Conservation (phyloP, 164 flowering plant genomes). For the Aristolochia contorta region DNA sequence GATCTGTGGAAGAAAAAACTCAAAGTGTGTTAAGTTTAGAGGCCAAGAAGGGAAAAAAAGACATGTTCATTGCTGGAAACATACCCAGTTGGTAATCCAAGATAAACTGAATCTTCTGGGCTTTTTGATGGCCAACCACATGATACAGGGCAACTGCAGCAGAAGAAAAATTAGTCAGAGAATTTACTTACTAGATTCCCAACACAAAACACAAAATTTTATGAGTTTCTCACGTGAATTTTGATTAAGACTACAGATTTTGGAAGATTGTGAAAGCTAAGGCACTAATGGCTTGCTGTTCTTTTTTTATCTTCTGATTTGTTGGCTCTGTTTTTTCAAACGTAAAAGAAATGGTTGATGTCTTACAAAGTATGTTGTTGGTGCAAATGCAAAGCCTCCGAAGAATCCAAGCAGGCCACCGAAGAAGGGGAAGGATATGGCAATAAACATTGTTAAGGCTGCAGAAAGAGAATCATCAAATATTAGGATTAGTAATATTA, state of each 20-base stretch:
- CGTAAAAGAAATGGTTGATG: background rate
- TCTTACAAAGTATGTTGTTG: slow-evolving; percentile 8
- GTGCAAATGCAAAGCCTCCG: slow-evolving; percentile 9
- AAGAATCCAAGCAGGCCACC: slow-evolving; percentile 11
- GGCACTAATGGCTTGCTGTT: background rate
- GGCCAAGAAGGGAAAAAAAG: background rate
- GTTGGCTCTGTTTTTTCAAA: background rate
- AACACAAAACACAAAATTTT: background rate
- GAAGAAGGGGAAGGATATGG: slow-evolving; percentile 9
- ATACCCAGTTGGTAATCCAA: slow-evolving; percentile 58
- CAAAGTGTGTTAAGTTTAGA: background rate
- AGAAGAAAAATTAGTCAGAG: background rate
- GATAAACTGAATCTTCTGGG: slow-evolving; percentile 52
- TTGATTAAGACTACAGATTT: background rate
- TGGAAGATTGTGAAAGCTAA: background rate
- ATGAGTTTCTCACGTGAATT: background rate
- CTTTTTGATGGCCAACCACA: slow-evolving; percentile 56
- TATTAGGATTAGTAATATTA: background rate
- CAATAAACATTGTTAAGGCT: slow-evolving; percentile 8
- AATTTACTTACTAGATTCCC: background rate
- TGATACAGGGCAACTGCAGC: slow-evolving; percentile 67
- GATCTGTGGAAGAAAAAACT: slow-evolving; percentile 22
- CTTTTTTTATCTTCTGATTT: background rate
- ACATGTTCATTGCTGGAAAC: background rate
- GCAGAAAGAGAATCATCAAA: background rate